Percentiles rank a stretch among this genome's conserved stretches.
These are phyloP conservation scores for Geotrichum klebahnii DNA, from an alignment of 1,139 yeast species.

Conservation along the genomic window DNA sequence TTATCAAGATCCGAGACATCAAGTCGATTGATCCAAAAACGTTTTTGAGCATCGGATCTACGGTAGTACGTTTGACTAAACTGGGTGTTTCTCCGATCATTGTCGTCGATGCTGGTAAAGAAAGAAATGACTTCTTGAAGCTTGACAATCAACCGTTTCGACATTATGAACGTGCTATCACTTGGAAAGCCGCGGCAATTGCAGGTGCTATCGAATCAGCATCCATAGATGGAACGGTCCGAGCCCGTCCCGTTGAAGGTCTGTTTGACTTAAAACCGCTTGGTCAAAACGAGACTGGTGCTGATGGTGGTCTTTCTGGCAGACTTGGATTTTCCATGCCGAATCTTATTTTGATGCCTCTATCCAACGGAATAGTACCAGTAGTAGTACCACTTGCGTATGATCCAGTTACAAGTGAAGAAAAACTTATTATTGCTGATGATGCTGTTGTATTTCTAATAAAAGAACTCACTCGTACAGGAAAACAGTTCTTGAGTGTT, in stretches of 20 bases:
- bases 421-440: conserved; percentile 40
- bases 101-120: conserved; percentile 39
- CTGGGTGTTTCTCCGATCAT: conserved; percentile 49
- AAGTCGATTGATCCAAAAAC: conserved; percentile 37
- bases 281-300: conserved; percentile 15
- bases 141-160: conserved; percentile 24
- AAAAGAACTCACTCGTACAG: conserved; percentile 34
- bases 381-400: conserved; percentile 58
- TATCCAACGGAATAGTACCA: conserved; percentile 50
- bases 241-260: conserved; percentile 39
- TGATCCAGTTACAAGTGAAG: conserved; percentile 42
- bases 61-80: conserved; percentile 47
- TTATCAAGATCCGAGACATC: conserved; percentile 47
- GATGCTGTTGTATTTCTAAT: conserved; percentile 40
- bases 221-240: conserved; percentile 24
- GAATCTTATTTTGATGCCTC: conserved; percentile 40
- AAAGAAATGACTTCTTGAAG: conserved; percentile 31
- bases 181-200: conserved; percentile 28
- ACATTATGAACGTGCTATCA: conserved; percentile 27
- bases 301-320: conserved; percentile 21
- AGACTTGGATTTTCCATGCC: conserved; percentile 33
- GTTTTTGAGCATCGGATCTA: conserved; percentile 48
- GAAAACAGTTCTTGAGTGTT: conserved; percentile 46
- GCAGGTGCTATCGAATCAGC: conserved; percentile 28
- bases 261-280: conserved; percentile 33